phyloP scores from a whole-genome alignment of 139 green algal genomes.

The Asterochloris sp. region DNA sequence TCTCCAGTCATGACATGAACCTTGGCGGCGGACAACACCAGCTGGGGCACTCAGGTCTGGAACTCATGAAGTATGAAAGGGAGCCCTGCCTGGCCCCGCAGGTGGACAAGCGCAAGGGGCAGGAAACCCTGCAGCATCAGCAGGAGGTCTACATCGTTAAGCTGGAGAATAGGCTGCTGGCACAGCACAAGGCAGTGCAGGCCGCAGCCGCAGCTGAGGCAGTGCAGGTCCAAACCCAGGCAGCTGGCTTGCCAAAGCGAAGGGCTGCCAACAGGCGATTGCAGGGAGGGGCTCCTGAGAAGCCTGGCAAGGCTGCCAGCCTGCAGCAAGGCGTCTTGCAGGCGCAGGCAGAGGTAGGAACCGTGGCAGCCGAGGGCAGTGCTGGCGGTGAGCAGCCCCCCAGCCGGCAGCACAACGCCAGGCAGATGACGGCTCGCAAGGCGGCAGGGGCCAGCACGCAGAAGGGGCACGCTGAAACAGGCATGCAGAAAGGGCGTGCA shows the following conservation, averaged over 20 bases:
- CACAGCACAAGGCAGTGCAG: slow-evolving; percentile 4
- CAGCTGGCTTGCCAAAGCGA: too few species aligned
- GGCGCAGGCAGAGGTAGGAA: not conserved
- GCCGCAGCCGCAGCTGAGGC: not conserved
- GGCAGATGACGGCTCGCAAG: not conserved
- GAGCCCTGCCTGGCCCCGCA: not conserved
- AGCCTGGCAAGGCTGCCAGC: not conserved
- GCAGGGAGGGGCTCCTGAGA: not conserved
- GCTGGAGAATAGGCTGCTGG: slow-evolving; percentile 11
- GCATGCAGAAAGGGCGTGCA: too few species aligned
- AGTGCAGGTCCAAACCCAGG: not conserved
- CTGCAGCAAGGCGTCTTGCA: not conserved
- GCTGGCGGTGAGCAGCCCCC: not conserved
- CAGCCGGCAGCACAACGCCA: not conserved
- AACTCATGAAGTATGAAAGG: not conserved
- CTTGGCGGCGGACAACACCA: not conserved
- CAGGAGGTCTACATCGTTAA: slow-evolving; percentile 4
- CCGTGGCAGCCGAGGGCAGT: not conserved
- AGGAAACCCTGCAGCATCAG: not conserved
- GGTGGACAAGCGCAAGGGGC: slow-evolving; percentile 2
- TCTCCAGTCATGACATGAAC: not conserved
- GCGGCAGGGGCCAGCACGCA: too few species aligned
- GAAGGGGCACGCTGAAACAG: too few species aligned
- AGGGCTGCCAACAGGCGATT: not conserved
- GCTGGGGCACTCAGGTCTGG: not conserved